Evolutionary conservation across 1,284 basidiomycete genomes (phyloP).

Genomic region (Peniophora sp.): DNA sequence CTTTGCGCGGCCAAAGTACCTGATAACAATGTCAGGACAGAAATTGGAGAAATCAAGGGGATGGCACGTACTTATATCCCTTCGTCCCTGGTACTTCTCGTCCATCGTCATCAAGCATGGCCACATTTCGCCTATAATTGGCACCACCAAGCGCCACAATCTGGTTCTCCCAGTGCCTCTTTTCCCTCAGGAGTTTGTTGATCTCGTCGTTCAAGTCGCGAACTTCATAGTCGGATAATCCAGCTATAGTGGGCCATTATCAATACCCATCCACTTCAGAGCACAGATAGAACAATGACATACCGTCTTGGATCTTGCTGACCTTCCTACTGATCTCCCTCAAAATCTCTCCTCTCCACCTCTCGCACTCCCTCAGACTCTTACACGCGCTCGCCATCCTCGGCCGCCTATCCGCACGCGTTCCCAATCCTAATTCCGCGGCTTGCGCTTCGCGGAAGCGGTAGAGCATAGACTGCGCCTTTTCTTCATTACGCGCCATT

Average conservation of each 20-base stretch:
- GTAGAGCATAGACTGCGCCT: conserved; percentile 97
- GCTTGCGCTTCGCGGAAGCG: conserved; percentile 97
- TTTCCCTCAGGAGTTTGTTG: conserved; percentile 92
- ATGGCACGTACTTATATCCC: conserved; percentile 82
- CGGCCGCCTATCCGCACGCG: conserved; percentile 75
- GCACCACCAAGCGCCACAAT: conserved; percentile 93
- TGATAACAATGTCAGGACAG: conserved; percentile 21
- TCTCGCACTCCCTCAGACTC: conserved; percentile 87
- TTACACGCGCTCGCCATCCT: conserved; percentile 88
- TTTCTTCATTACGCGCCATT: conserved; percentile 91
- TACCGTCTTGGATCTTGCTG: conserved; percentile 94
- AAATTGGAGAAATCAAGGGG: background rate
- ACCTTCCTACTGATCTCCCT: conserved; percentile 95
- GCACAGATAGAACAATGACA: conserved; percentile 23
- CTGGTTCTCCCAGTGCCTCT: conserved; percentile 96
- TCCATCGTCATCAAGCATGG: conserved; percentile 90
- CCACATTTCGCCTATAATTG: conserved; percentile 87
- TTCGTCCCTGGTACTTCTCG: conserved; percentile 95
- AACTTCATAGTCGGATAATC: conserved; percentile 92
- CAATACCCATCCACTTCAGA: conserved; percentile 1
- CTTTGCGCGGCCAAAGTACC: conserved; percentile 96
- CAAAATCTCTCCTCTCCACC: conserved; percentile 93
- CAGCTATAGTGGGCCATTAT: conserved; percentile 42
- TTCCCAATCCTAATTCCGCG: conserved; percentile 86
- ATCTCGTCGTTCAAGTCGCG: conserved; percentile 98